Evolutionary conservation across 2,329 filamentous ascomycete species (phyloP), one percentile per base, ranked within the genome.

Genomic region (Dryadomyces quercus-mongolicae): DNA sequence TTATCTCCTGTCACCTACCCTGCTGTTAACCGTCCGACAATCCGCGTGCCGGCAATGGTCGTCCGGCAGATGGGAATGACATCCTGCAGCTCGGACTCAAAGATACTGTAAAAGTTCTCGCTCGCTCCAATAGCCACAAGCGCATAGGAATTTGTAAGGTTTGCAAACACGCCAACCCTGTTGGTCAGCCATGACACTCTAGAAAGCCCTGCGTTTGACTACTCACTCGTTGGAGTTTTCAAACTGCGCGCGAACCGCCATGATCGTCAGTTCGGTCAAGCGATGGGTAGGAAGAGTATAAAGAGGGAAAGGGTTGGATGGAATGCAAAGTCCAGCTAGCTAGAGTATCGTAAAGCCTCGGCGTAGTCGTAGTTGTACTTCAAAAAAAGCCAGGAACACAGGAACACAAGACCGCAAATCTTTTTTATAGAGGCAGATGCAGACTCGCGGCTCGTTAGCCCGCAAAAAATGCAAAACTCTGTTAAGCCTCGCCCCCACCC

Each of bases 91-190:
- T 98, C 93, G 59, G 92, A 85, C 78, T 98, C 93, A 74, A 98
- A 97, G 69, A 97, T 82, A 76, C 88, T 91, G 83, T 97, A 97
- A 73, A 98, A 98, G 81, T 97, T 97, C 78, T 96, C 91, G 66
- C 89, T 95, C 64, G 88, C 91, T 67, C 93, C 93, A 61, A 95
- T 82, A 60, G 92, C 91, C 63, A 96, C 89, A 64, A 98, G 80
- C 63, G 91, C 90, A 72, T 95, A 98, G 57, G 89, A 92, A 74
- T 98, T 98, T 63, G 93, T 98, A 68, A 98, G 86, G 58, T 89
- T 95, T 58, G 91, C 75, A 72, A 98, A 98, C 67, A 97, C 93
- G 69, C 93, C 93, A 68, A 98, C 88, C 75, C 91, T 96, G 7
- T 40, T 18, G 9, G 25, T 40, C 16, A 52, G 42, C 38, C 9